Evolutionary conservation across 2,329 filamentous ascomycete species (phyloP), one percentile per base, ranked within the genome.

Genomic region (Botrytis byssoidea): DNA sequence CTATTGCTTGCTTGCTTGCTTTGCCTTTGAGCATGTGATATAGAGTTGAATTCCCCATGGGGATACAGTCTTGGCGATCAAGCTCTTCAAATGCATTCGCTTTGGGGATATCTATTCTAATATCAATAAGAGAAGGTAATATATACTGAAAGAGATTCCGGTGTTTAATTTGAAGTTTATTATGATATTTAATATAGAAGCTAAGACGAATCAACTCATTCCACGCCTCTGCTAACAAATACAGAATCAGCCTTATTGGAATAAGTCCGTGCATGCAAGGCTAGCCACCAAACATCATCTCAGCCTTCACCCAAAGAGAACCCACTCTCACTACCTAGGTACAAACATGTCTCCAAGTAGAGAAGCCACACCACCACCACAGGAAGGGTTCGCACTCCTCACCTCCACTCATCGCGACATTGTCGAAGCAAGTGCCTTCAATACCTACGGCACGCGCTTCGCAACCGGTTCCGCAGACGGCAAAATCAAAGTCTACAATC

Each of bases 401-500:
- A 88, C 90, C 75, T 90, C 94, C 81, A 91, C 91, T 78, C 92
- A 95, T 83, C 89, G 90, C 79, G 93, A 82, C 67, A 81, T 82
- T 77, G 75, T 81, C 25, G 77, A 80, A 72, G 76, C 80, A 0
- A 91, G 95, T 75, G 92, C 93, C 77, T 97, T 97, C 87, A 98
- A 98, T 83, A 91, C 91, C 77, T 97, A 97, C 82, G 95, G 95
- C 78, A 95, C 94, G 79, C 93, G 95, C 78, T 95, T 95, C 85
- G 93, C 95, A 60, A 96, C 94, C 4, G 94, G 94, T 48, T 96
- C 94, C 29, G 93, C 95, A 29, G 95, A 98, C 82, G 95, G 97
- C 82, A 93, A 92, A 82, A 92, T 98, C 79, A 94, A 95, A 81
- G 92, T 98, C 76, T 98, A 95, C 88, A 93, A 95, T 83, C 88